Evolutionary conservation across 202 grass and related monocot genomes (phyloP).

Genomic region (Setaria viridis): DNA sequence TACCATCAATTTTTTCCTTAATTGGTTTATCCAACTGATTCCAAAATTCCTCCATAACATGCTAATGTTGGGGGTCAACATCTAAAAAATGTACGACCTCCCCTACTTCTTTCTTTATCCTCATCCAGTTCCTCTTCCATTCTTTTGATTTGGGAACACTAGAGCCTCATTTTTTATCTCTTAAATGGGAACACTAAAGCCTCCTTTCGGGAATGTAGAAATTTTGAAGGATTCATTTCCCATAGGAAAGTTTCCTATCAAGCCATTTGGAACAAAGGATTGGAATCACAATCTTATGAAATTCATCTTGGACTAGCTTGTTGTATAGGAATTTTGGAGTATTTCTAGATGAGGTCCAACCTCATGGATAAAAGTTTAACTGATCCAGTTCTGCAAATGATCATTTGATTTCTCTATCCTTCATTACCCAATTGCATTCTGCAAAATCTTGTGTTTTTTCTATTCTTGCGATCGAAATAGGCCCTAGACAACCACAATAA

Average conservation of each 20-base stretch:
- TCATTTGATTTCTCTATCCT: not conserved
- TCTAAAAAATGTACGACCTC: not conserved
- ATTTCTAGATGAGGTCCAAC: not conserved
- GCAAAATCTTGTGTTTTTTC: not conserved
- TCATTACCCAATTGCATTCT: conserved; percentile 1
- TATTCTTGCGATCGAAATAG: not conserved
- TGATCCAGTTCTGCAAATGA: not conserved
- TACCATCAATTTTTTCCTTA: not conserved
- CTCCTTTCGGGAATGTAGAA: not conserved
- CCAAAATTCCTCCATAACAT: not conserved
- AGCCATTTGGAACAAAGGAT: not conserved
- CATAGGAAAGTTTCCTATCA: not conserved
- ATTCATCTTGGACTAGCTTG: not conserved
- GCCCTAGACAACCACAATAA: not conserved
- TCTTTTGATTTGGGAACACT: not conserved
- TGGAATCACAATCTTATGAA: not conserved
- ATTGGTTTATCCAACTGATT: not conserved
- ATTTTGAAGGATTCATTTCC: not conserved
- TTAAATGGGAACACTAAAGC: not conserved
- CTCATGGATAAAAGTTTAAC: not conserved
- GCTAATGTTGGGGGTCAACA: not conserved
- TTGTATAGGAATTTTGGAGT: conserved; percentile 3
- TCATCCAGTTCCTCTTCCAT: not conserved
- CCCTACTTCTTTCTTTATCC: not conserved
- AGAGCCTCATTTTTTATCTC: not conserved